Conservation (phyloP, 2,329 filamentous ascomycete genomes). For the Daldinia eschscholtzii region DNA sequence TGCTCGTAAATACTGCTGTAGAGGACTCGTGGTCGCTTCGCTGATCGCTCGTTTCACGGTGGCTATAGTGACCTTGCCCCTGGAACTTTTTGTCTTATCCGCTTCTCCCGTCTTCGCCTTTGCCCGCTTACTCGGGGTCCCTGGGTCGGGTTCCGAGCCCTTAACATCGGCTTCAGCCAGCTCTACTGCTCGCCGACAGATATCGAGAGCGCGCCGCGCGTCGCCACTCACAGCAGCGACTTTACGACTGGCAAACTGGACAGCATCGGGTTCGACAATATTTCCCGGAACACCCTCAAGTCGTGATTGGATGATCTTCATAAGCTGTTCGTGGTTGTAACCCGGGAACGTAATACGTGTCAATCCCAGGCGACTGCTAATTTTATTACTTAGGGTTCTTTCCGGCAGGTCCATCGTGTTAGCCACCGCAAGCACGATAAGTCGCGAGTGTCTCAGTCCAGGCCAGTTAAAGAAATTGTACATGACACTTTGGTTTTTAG, state of each 20-base stretch:
- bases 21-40: slow-evolving; percentile 91
- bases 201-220: slow-evolving; percentile 90
- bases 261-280: slow-evolving; percentile 90
- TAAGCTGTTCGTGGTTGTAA: slow-evolving; percentile 96
- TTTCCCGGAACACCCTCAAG: slow-evolving; percentile 88
- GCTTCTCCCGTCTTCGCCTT: slow-evolving; percentile 49
- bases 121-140: slow-evolving; percentile 72
- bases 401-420: slow-evolving; percentile 99
- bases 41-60: slow-evolving; percentile 95
- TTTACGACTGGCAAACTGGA: slow-evolving; percentile 96
- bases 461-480: slow-evolving; percentile 99
- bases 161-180: slow-evolving; percentile 82
- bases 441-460: slow-evolving; percentile 85
- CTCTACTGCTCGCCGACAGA: slow-evolving; percentile 94
- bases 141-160: slow-evolving; percentile 58
- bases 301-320: slow-evolving; percentile 96
- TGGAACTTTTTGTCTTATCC: slow-evolving; percentile 56
- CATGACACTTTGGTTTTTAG: slow-evolving; percentile 99
- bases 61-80: slow-evolving; percentile 83
- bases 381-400: slow-evolving; percentile 96
- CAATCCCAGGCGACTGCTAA: slow-evolving; percentile 89
- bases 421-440: slow-evolving; percentile 96
- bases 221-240: slow-evolving; percentile 97
- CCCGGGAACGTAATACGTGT: slow-evolving; percentile 97
- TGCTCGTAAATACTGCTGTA: slow-evolving; percentile 88